These are phyloP conservation scores for Bruguiera parviflora DNA, from an alignment of 345 rosid species.

Conservation along the genomic window DNA sequence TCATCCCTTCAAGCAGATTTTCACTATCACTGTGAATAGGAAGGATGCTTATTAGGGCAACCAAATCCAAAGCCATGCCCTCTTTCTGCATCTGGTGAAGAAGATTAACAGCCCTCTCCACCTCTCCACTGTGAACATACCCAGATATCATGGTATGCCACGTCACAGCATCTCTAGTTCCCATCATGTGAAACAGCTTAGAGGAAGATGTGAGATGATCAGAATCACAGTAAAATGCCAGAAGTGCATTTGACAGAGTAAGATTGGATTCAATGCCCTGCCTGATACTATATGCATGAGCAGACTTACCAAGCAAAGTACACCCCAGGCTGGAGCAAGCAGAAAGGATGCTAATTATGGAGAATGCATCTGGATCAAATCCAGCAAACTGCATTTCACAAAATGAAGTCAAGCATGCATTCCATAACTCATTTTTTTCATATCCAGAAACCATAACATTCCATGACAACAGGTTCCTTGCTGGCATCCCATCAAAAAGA, in stretches of 20 bases:
- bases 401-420: constrained; percentile 33
- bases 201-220: constrained; percentile 21
- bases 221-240: constrained; percentile 37
- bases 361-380: constrained; percentile 33
- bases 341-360: constrained; percentile 32
- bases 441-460: constrained; percentile 23
- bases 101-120: constrained; percentile 17
- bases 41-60: constrained; percentile 35
- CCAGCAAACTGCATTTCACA: constrained; percentile 39
- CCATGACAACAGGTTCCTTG: constrained; percentile 22
- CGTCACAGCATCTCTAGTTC: constrained; percentile 27
- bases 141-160: constrained; percentile 45
- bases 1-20: constrained; percentile 26
- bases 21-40: constrained; percentile 15
- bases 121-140: constrained; percentile 32
- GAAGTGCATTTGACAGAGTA: constrained; percentile 38
- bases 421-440: constrained; percentile 20
- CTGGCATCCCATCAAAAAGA: constrained; percentile 15
- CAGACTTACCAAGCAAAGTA: constrained; percentile 35
- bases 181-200: constrained; percentile 34
- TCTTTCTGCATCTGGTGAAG: constrained; percentile 20
- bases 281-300: constrained; percentile 41
- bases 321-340: constrained; percentile 38
- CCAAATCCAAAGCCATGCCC: constrained; percentile 14
- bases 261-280: constrained; percentile 31